Evolutionary conservation across 192 early-diverging fungal species (phyloP).

Genomic region (Pilobolus umbonatus): DNA sequence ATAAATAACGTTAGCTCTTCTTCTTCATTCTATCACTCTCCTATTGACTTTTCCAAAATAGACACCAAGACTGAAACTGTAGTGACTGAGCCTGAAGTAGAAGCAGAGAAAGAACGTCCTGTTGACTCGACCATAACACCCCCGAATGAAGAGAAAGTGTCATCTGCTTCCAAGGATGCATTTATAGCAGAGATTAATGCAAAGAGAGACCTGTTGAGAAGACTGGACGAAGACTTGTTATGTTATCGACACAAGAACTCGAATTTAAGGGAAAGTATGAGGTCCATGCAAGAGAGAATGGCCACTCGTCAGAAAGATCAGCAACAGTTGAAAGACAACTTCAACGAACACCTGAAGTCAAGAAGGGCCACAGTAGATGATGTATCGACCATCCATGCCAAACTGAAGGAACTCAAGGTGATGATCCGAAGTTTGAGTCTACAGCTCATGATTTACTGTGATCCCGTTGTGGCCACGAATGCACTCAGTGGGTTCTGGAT

Average conservation of each 20-base stretch:
- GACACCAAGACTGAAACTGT: too few species aligned
- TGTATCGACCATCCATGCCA: conserved; percentile 33
- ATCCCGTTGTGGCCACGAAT: conserved; percentile 23
- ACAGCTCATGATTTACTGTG: conserved; percentile 23
- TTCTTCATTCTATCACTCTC: too few species aligned
- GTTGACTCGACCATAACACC: too few species aligned
- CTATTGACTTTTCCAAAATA: too few species aligned
- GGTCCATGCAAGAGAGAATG: not conserved
- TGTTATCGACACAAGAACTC: not conserved
- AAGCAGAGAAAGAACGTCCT: too few species aligned
- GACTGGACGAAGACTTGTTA: conserved; percentile 1
- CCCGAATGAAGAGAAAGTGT: too few species aligned
- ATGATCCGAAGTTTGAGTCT: conserved; percentile 33
- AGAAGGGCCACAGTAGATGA: conserved; percentile 46
- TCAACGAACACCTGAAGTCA: conserved; percentile 23
- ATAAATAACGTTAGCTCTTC: too few species aligned
- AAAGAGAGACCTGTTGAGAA: not conserved
- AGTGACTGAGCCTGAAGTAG: too few species aligned
- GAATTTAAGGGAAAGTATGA: not conserved
- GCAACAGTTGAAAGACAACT: conserved; percentile 23
- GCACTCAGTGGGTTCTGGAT: conserved; percentile 29
- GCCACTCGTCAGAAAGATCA: conserved; percentile 7
- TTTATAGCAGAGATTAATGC: conserved; percentile 1
- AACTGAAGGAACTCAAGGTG: conserved; percentile 34
- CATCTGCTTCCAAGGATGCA: too few species aligned